These are phyloP conservation scores for Neonectria punicea DNA, from an alignment of 2,329 filamentous ascomycete genomes.

Conservation along the genomic window DNA sequence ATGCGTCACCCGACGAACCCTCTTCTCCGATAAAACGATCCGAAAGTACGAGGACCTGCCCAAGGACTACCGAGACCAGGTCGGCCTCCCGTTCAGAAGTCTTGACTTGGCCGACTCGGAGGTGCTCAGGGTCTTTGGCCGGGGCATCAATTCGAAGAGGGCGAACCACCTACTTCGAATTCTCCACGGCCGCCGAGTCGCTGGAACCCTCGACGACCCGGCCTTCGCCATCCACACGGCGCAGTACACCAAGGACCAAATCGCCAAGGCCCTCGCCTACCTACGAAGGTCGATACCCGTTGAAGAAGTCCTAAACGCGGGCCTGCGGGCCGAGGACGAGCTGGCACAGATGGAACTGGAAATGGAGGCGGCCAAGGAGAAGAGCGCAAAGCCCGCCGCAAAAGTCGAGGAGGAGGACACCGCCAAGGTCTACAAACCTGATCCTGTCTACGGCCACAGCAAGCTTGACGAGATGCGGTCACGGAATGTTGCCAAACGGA, in stretches of 20 bases:
- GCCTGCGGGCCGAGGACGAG: constrained; percentile 71
- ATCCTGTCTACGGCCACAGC: constrained; percentile 68
- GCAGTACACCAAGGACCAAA: constrained; percentile 54
- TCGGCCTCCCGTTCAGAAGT: constrained; percentile 64
- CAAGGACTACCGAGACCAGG: constrained; percentile 63
- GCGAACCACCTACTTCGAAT: constrained; percentile 68
- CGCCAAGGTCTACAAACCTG: constrained; percentile 45
- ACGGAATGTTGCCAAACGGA: constrained; percentile 59
- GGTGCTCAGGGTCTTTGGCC: constrained; percentile 61
- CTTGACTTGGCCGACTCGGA: constrained; percentile 61
- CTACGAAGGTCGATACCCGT: constrained; percentile 65
- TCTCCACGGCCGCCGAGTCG: constrained; percentile 71
- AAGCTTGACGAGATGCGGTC: constrained; percentile 67
- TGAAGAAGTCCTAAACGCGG: constrained; percentile 70
- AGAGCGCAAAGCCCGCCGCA: constrained; percentile 29
- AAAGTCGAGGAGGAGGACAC: constrained; percentile 37
- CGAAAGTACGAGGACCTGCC: constrained; percentile 69
- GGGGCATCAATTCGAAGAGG: constrained; percentile 52
- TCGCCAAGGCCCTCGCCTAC: constrained; percentile 62
- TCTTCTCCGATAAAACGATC: constrained; percentile 53
- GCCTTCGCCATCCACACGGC: constrained; percentile 59
- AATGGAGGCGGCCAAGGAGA: constrained; percentile 39
- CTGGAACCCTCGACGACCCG: constrained; percentile 71
- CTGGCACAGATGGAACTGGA: constrained; percentile 62
- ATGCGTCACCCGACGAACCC: constrained; percentile 43